These are phyloP conservation scores for Kwoniella pini DNA, from an alignment of 768 basidiomycete species.

Conservation along the genomic window DNA sequence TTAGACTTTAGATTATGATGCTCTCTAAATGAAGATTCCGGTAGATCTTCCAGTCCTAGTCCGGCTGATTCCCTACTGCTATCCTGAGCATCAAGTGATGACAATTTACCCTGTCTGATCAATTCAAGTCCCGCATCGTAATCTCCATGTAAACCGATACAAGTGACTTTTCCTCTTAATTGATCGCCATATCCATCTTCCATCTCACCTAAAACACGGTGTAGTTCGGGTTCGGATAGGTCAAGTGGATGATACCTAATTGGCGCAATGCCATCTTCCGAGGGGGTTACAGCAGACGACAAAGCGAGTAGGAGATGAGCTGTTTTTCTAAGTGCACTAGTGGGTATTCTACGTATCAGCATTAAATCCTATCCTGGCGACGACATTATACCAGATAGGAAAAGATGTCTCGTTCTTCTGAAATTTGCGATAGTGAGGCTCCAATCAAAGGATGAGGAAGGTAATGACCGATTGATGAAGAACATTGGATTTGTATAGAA, in stretches of 20 bases:
- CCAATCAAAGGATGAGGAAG: too few relatives aligned
- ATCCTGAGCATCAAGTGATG: slow-evolving; percentile 15
- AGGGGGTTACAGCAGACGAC: slow-evolving; percentile 55
- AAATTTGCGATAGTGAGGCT: too few relatives aligned
- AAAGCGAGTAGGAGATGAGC: slow-evolving; percentile 76
- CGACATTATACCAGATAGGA: too few relatives aligned
- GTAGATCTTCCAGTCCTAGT: not conserved
- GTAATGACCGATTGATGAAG: too few relatives aligned
- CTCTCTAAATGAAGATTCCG: not conserved
- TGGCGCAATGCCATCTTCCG: slow-evolving; percentile 58
- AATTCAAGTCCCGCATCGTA: slow-evolving; percentile 86
- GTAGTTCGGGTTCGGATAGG: slow-evolving; percentile 81
- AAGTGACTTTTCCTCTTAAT: slow-evolving; percentile 71
- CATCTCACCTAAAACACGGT: slow-evolving; percentile 73
- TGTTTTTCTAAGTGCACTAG: slow-evolving; percentile 82
- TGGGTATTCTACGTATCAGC: too few relatives aligned
- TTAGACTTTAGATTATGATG: not conserved
- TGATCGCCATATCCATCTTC: slow-evolving; percentile 61
- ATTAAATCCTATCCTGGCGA: too few relatives aligned
- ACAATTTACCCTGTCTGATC: slow-evolving; percentile 67
- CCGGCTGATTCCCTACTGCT: not conserved
- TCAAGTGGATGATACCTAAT: slow-evolving; percentile 91
- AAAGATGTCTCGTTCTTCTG: too few relatives aligned
- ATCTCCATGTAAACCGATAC: slow-evolving; percentile 84
- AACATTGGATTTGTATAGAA: too few relatives aligned